Percentiles rank a stretch among this genome's conserved stretches.
Evolutionary conservation across 257 asterid species (phyloP).

Genomic region (Gentiana macrophylla): DNA sequence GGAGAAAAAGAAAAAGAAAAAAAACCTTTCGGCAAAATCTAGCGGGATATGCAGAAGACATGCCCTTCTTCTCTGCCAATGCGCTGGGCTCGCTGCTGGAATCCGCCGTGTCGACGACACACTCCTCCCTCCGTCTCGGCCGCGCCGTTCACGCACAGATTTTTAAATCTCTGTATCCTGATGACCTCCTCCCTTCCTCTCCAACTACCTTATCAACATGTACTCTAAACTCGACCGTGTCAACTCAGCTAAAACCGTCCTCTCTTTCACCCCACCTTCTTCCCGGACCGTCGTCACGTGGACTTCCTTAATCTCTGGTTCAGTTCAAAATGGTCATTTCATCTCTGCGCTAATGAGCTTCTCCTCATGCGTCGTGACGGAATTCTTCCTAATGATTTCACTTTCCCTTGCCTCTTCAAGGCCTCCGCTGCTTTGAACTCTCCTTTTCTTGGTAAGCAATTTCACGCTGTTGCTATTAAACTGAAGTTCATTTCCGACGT

Average conservation of each 20-base stretch:
- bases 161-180: slow-evolving; percentile 26
- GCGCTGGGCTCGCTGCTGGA: slow-evolving; percentile 49
- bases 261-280: slow-evolving; percentile 33
- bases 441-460: slow-evolving; percentile 47
- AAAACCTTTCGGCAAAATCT: too few relatives aligned
- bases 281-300: slow-evolving; percentile 88
- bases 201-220: slow-evolving; percentile 75
- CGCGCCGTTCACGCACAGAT: slow-evolving; percentile 56
- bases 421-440: slow-evolving; percentile 43
- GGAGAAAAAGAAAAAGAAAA: too few relatives aligned
- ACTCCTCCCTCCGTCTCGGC: slow-evolving; percentile 46
- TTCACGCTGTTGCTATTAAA: slow-evolving; percentile 57
- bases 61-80: slow-evolving; percentile 40
- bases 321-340: slow-evolving; percentile 67
- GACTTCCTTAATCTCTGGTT: slow-evolving; percentile 77
- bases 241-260: slow-evolving; percentile 43
- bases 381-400: slow-evolving; percentile 73
- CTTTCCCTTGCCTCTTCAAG: slow-evolving; percentile 80
- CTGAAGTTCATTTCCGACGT: slow-evolving; percentile 35
- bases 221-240: slow-evolving; percentile 75
- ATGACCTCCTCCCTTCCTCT: slow-evolving; percentile 42
- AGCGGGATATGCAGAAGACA: not conserved
- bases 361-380: slow-evolving; percentile 49
- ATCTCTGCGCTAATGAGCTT: slow-evolving; percentile 38
- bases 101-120: slow-evolving; percentile 47